Evolutionary conservation across 768 basidiomycete species (phyloP), one percentile per base, ranked within the genome.

Genomic region (Chalciporus chontae): DNA sequence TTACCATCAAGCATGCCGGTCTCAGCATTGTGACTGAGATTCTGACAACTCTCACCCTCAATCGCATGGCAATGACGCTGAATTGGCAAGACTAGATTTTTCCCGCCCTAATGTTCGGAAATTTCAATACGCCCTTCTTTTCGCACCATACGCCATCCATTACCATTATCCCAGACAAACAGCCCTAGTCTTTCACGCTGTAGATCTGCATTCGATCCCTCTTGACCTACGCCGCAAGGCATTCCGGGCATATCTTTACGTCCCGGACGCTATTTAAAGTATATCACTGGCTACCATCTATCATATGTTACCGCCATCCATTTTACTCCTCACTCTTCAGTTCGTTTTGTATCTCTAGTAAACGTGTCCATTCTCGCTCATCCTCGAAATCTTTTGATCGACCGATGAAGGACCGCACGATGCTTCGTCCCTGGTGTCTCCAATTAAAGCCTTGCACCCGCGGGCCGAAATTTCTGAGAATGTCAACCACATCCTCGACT

Each of bases 401-500:
- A 7, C 89, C 94, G 70, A 90, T 78, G 69, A 97, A 98, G 45
- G 85, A 87, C 69, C 94, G 76, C 51, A 97, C 78, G 49, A 97
- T 75, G 53, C 91, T 94, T 47, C 87, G 78, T 39, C 84, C 90
- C 69, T 95, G 91, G 59, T 89, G 78, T 67, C 76, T 80, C 96
- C 96, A 98, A 54, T 84, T 86, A 50, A 63, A 67, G 48, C 73
- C 70, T 46, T 66, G 76, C 34, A 78, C 79, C 47, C 78, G 75
- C 43, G 90, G 85, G 2, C 95, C 94, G 56, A 94, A 82, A 67
- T 91, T 92, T 54, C 79, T 75, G 59, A 97, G 70, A 18, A 92
- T 75, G 57, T 89, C 90, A 21, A 94, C 87, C 3, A 91, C 74
- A 24, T 95, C 93, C 62, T 84, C 79, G 13, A 97, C 85, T 62